Conservation (phyloP, 2,329 filamentous ascomycete genomes). For the Paracoccidioides brasiliensis region DNA sequence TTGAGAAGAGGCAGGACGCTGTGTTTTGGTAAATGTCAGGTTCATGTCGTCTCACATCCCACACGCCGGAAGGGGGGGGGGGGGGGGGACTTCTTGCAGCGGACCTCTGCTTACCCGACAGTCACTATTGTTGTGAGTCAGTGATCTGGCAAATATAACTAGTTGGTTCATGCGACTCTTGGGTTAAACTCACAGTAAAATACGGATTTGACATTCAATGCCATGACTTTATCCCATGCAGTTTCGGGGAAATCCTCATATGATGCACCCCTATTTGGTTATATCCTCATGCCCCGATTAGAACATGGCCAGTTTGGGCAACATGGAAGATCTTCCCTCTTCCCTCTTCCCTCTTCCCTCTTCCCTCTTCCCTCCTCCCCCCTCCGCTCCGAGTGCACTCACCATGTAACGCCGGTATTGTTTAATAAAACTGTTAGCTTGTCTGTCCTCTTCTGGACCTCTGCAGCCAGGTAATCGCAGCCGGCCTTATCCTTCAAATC, state of each 20-base stretch:
- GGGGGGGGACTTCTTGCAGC: neutral
- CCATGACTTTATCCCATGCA: conserved; percentile 38
- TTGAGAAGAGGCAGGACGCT: conserved; percentile 25
- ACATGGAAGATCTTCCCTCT: too few relatives aligned
- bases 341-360: too few relatives aligned
- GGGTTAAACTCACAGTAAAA: conserved; percentile 20
- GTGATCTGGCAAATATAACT: neutral
- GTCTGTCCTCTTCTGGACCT: conserved; percentile 25
- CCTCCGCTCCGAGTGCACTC: neutral
- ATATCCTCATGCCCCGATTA: neutral
- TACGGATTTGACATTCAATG: conserved; percentile 32
- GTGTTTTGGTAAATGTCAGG: conserved; percentile 8
- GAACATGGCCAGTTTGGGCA: neutral
- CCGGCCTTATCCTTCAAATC: conserved; percentile 31
- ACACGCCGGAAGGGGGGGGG: neutral
- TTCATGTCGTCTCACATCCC: neutral
- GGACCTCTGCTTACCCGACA: neutral
- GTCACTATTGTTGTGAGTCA: neutral
- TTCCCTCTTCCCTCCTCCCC: neutral
- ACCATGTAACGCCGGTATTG: conserved; percentile 29
- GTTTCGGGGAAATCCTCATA: conserved; percentile 38
- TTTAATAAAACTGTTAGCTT: conserved; percentile 29
- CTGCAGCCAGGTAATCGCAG: conserved; percentile 23
- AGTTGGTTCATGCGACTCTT: neutral
- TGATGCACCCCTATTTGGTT: conserved; percentile 25